Base-by-base conservation (phyloP, 371 early-diverging fungal species). In the Choanephora cucurbitarum region DNA sequence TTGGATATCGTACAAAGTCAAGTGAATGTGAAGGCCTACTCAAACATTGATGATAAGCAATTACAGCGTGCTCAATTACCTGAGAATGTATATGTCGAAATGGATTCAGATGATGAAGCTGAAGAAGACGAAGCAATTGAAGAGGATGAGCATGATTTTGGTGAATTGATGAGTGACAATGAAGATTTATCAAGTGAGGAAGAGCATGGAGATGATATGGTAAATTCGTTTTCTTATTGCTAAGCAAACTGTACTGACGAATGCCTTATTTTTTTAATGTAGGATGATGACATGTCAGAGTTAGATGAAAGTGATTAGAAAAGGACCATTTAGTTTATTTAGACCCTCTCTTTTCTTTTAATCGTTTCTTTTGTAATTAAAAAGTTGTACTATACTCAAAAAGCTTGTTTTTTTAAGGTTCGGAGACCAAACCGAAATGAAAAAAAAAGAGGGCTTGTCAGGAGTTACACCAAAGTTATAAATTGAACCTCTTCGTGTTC, bases 1-100 rank as follows among this genome's bases (percentile, higher is more conserved):
- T 73, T 93, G 22, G 93, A 93, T 55, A 65, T 93, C 66, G 83
- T 90, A 2, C 78, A 85, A 63, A 77, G 74, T 44, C 92, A 91
- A 70, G 83, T 89, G 42, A 79, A 81, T 49, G 70, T 81, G 60
- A 77, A 84, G 45, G 66, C 72, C 37, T 67, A 73, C 42, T 72
- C 76, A 24, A 72, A 69, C 34, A 57, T 72, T 5, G 68, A 74
- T 53, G 75, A 73, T 22, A 69, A 67, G 28, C 57, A 68, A 31
- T 34, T 64, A 44, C 60, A 67, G 49, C 59, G 60, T 32, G 64
- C 59, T 65, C 75, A 49, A 66, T 67, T 58, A 57, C 67, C 59
- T 62, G 72, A 47, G 52, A 77, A 73, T 59, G 73, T 80, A n/a
- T 82, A 85, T 58, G 75, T 77, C n/a, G 85, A 83, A 53, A 69